Conservation (phyloP, 345 rosid genomes). For the Chamaenerion angustifolium region DNA sequence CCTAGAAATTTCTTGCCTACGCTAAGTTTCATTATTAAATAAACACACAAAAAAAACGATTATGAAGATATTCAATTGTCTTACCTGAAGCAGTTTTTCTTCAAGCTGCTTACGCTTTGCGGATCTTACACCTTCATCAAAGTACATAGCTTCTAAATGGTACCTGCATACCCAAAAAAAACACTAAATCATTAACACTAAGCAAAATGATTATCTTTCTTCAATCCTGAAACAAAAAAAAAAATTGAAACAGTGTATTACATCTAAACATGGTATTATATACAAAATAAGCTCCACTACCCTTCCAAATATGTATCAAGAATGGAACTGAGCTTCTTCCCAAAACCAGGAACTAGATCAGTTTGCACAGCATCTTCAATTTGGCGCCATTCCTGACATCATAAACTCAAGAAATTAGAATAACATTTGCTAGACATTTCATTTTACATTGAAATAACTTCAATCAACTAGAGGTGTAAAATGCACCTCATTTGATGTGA, state of each 20-base stretch:
- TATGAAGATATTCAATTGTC: background rate
- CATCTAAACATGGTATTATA: background rate
- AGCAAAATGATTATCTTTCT: background rate
- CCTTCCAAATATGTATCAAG: slow-evolving; percentile 17
- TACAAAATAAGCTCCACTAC: slow-evolving; percentile 7
- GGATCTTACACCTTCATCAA: slow-evolving; percentile 61
- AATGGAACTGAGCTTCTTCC: slow-evolving; percentile 14
- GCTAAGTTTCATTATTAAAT: no score
- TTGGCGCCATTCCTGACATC: slow-evolving; percentile 18
- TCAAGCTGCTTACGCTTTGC: slow-evolving; percentile 40
- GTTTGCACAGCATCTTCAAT: slow-evolving; percentile 19
- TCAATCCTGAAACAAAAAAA: background rate
- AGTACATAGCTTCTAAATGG: slow-evolving; percentile 50
- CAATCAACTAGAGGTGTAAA: background rate
- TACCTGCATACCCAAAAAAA: slow-evolving; percentile 21
- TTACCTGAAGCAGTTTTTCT: slow-evolving; percentile 57
- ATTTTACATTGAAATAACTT: background rate
- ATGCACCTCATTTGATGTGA: slow-evolving; percentile 16
- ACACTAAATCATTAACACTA: background rate
- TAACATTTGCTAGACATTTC: background rate
- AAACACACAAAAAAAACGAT: no score
- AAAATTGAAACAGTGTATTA: background rate
- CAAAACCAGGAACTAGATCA: slow-evolving; percentile 19
- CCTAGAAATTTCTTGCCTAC: no score
- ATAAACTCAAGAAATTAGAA: background rate